These are phyloP conservation scores for Fusarium sambucinum DNA, from an alignment of 2,329 filamentous ascomycete genomes.

Conservation along the genomic window DNA sequence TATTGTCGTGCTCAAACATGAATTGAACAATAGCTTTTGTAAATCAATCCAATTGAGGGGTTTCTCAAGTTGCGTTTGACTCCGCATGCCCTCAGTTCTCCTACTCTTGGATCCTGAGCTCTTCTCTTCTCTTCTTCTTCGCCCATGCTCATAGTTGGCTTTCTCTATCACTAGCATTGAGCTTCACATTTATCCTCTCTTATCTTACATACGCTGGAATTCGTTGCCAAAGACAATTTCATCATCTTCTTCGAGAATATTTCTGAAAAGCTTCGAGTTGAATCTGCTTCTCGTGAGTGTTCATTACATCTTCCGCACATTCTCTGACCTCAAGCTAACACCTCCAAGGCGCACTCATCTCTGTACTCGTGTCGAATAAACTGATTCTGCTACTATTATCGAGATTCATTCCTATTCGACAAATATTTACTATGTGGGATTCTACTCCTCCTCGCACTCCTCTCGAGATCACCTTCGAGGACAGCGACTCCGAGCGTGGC, in stretches of 20 bases:
- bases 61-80: background rate
- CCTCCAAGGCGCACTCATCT: background rate
- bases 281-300: constrained; percentile 18
- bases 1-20: constrained; percentile 23
- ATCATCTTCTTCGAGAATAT: background rate
- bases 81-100: background rate
- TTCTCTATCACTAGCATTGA: background rate
- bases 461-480: constrained; percentile 10
- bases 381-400: background rate
- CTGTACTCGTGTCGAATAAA: constrained; percentile 5
- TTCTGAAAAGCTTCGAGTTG: background rate
- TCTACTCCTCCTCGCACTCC: constrained; percentile 12
- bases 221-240: background rate
- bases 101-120: background rate
- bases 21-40: constrained; percentile 21
- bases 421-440: constrained; percentile 8
- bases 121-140: background rate
- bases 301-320: background rate
- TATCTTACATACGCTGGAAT: background rate
- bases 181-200: background rate
- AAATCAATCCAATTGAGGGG: background rate
- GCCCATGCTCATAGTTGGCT: background rate
- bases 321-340: constrained; percentile 1
- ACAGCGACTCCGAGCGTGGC: constrained; percentile 4
- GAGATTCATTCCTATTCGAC: background rate